Conservation (phyloP, 2,329 filamentous ascomycete genomes). For the Iodosphaeria phyllophila region DNA sequence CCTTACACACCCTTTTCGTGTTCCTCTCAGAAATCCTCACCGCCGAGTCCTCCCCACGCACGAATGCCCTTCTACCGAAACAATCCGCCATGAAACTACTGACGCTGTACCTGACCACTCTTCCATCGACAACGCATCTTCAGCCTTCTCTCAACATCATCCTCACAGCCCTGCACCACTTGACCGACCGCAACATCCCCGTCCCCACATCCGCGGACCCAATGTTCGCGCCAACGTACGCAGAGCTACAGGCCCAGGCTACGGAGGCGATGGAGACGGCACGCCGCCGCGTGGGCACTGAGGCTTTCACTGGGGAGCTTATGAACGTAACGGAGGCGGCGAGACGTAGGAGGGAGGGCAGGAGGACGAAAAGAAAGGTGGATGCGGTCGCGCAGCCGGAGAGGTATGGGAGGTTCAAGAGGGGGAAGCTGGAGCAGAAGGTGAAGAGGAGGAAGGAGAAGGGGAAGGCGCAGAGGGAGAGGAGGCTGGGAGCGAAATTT, state of each 20-base stretch:
- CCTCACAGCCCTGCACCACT: conserved; percentile 49
- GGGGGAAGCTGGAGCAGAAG: conserved; percentile 68
- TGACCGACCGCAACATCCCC: conserved; percentile 65
- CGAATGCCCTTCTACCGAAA: conserved; percentile 51
- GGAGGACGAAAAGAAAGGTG: conserved; percentile 73
- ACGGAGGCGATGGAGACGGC: conserved; percentile 65
- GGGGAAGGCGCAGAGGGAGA: conserved; percentile 51
- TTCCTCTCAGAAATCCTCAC: conserved; percentile 65
- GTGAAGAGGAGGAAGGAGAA: conserved; percentile 67
- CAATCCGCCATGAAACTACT: conserved; percentile 58
- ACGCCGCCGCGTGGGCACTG: conserved; percentile 69
- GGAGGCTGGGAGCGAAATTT: conserved; percentile 43
- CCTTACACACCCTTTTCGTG: conserved; percentile 57
- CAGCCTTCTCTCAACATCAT: conserved; percentile 41
- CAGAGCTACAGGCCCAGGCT: conserved; percentile 51
- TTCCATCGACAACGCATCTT: conserved; percentile 37
- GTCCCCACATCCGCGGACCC: conserved; percentile 54
- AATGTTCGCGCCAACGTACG: conserved; percentile 48
- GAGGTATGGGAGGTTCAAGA: conserved; percentile 59
- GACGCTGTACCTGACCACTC: conserved; percentile 45
- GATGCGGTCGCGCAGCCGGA: conserved; percentile 74
- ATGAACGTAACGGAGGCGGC: conserved; percentile 55
- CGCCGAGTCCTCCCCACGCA: conserved; percentile 48
- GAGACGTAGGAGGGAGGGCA: conserved; percentile 50
- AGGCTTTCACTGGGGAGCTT: conserved; percentile 58